Evolutionary conservation across 371 early-diverging fungal genomes (phyloP).

Genomic region (Actinomortierella ambigua): DNA sequence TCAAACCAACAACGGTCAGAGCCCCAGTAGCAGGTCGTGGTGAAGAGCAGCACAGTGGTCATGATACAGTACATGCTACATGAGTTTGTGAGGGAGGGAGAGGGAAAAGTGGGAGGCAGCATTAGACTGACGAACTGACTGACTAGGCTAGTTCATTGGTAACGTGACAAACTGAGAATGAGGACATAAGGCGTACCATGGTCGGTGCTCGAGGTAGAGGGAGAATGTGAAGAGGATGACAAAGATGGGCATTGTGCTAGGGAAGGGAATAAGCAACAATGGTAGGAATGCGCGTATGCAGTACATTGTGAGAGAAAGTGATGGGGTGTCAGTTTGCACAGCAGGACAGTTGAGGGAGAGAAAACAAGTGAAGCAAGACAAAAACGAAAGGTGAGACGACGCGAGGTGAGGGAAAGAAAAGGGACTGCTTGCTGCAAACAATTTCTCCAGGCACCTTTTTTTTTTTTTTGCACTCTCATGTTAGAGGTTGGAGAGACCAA

Average conservation of each 20-base stretch:
- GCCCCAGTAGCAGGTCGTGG: constrained; percentile 75
- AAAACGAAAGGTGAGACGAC: constrained; percentile 1
- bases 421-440: no score
- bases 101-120: no score
- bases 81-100: constrained; percentile 1
- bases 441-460: no score
- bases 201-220: constrained; percentile 67
- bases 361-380: not conserved
- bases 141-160: no score
- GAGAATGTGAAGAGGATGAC: constrained; percentile 65
- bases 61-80: constrained; percentile 60
- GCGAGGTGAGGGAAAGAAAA: not conserved
- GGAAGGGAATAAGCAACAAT: constrained; percentile 66
- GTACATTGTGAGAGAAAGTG: constrained; percentile 48
- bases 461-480: not conserved
- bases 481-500: no score
- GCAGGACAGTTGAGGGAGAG: no score
- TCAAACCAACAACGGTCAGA: constrained; percentile 72
- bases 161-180: no score
- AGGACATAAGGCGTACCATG: constrained; percentile 69
- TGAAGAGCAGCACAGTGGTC: constrained; percentile 60
- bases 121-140: no score
- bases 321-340: no score
- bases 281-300: constrained; percentile 71
- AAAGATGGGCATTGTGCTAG: constrained; percentile 71